Evolutionary conservation across 2,329 filamentous ascomycete species (phyloP).

Genomic region (Aspergillus sp.): DNA sequence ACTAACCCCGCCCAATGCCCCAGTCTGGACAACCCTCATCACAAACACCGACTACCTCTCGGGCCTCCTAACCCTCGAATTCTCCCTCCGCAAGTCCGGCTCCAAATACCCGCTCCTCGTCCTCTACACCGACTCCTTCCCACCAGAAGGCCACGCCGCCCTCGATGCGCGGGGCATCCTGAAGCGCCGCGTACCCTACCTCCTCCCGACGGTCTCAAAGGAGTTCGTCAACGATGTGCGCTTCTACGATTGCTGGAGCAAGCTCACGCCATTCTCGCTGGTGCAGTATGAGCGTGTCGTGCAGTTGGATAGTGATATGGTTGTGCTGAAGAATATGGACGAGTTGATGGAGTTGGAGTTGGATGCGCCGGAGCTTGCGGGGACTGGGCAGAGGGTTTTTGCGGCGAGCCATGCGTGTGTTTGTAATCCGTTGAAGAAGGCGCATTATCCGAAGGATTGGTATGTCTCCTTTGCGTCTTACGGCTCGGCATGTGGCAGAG

Average conservation of each 20-base stretch:
- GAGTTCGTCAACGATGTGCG: constrained; percentile 78
- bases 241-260: constrained; percentile 91
- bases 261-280: constrained; percentile 78
- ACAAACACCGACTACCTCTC: constrained; percentile 82
- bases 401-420: constrained; percentile 28
- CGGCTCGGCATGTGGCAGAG: not conserved
- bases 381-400: constrained; percentile 60
- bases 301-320: constrained; percentile 87
- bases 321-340: constrained; percentile 83
- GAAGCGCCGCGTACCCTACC: constrained; percentile 71
- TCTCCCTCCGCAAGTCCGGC: constrained; percentile 68
- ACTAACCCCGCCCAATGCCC: not conserved
- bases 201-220: constrained; percentile 67
- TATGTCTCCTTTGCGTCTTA: constrained; percentile 37
- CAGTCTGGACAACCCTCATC: constrained; percentile 86
- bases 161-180: constrained; percentile 72
- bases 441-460: constrained; percentile 36
- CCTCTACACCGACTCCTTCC: constrained; percentile 80
- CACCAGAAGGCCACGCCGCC: constrained; percentile 68
- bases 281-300: constrained; percentile 78
- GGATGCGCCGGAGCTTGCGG: constrained; percentile 55
- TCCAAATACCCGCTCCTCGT: constrained; percentile 79
- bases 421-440: constrained; percentile 28
- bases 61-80: constrained; percentile 79
- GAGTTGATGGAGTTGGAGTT: constrained; percentile 84